Evolutionary conservation across 805 yeast genomes (phyloP), one percentile per base, ranked within the genome.

Genomic region (Yamadazyma akitaensis): DNA sequence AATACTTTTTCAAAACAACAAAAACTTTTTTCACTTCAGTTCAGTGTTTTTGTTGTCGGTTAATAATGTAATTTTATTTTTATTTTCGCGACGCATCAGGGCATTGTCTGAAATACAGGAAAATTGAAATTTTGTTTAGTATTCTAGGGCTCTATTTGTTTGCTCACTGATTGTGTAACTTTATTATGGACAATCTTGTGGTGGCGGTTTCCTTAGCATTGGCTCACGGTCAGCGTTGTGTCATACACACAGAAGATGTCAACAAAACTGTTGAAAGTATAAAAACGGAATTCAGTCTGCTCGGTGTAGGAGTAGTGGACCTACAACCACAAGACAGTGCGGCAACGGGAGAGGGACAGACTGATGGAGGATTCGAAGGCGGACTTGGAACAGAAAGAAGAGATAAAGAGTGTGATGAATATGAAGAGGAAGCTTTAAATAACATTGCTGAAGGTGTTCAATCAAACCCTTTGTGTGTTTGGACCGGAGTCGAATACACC

Each of bases 401-500:
- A 3, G 32, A 13, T 28, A 11, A 11, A 5, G 32, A 28, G 12
- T 5, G 10, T 11, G 32, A 3, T 13, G n/a, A 5, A 4, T 13
- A 28, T 13, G 10, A 11, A 13, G 32, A 28, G 9, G 9, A 13
- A 11, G 4, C n/a, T 9, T 28, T 28, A 13, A 13, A 28, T 13
- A 11, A 11, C 32, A 13, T 28, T 13, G 12, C 9, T 11, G 10
- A 28, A 11, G 5, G 32, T 13, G 32, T 28, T 13, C n/a, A 28
- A 13, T 28, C 32, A 13, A 5, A 33, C 6, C 37, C 11, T 3
- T 33, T 33, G 37, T 37, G 32, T 18, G 25, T 24, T 3, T 49
- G 54, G 26, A 47, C 46, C 17, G 46, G 39, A 19, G 36, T 53
- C 2, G 47, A 41, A 17, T 2, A 18, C 6, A 21, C 19, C n/a